Evolutionary conservation across 2,329 filamentous ascomycete species (phyloP), one percentile per base, ranked within the genome.

Genomic region (Fusarium solani-melongenae): DNA sequence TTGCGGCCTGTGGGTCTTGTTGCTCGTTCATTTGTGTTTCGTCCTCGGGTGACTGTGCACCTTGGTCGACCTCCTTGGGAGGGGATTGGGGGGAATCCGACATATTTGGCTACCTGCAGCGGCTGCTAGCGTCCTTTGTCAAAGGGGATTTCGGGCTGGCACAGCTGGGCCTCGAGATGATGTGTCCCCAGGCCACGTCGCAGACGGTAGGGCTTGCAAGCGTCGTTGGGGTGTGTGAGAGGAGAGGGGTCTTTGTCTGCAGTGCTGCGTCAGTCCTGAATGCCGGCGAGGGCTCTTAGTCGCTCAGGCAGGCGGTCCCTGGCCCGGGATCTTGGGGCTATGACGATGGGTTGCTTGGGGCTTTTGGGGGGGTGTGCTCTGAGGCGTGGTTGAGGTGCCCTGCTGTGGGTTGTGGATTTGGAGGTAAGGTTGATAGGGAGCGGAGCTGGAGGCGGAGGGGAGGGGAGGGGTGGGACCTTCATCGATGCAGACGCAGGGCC

Each of bases 41-140:
- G 88, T 97, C 94, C 87, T 96, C 95, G 88, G 92, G 92, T 88
- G 95, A 97, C 89, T 94, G 94, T 90, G 90, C 93, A 90, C 91
- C 92, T 89, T 92, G 93, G 89, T 98, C 96, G 89, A 95, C 93
- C 88, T 97, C 94, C 90, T 97, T 96, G 82, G 94, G 92, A 89
- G 95, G 94, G 91, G 93, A 95, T 91, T 94, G 88, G 85, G 89
- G 88, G 86, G 89, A 90, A 85, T 90, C 93, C 89, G 95, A 97
- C 95, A 98, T 96, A 94, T 94, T 92, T 92, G 91, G 91, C 88
- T 90, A 88, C 87, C 86, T 90, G 88, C 88, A 90, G 88, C 88
- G 88, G 88, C 83, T 88, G 86, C 86, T 88, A 84, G 86, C 88
- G 82, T 89, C 88, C 85, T 87, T 88, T 74, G 86, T 86, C 85